Evolutionary conservation across 2,329 filamentous ascomycete genomes (phyloP).

Genomic region (Phaeosphaeriaceae sp.): DNA sequence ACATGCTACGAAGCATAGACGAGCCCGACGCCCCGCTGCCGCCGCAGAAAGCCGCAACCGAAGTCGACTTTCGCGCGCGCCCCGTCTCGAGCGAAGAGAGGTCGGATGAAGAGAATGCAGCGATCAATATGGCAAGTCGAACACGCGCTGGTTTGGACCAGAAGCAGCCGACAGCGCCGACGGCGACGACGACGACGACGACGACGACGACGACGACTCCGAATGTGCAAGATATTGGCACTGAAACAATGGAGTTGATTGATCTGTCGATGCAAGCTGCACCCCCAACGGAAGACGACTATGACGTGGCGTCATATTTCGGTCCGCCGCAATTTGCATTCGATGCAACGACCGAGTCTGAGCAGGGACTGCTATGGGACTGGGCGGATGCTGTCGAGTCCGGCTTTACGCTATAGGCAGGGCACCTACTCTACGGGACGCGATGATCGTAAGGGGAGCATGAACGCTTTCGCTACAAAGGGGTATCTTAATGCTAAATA

Average conservation of each 20-base stretch:
- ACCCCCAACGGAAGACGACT: background rate
- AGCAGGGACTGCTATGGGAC: conserved; percentile 11
- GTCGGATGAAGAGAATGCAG: conserved; percentile 6
- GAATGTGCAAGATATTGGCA: background rate
- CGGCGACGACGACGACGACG: too few species aligned
- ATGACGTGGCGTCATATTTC: conserved; percentile 5
- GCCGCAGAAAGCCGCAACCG: conserved; percentile 6
- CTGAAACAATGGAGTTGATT: background rate
- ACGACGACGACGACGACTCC: too few species aligned
- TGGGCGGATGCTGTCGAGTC: conserved; percentile 16
- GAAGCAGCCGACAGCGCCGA: too few species aligned
- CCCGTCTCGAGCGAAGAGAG: conserved; percentile 1
- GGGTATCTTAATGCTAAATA: too few species aligned
- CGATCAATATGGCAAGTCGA: background rate
- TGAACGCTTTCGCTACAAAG: too few species aligned
- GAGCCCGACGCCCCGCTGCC: conserved; percentile 9
- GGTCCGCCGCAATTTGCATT: conserved; percentile 2
- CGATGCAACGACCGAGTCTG: conserved; percentile 4
- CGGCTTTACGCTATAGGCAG: background rate
- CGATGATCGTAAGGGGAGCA: too few species aligned
- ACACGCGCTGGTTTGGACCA: too few species aligned
- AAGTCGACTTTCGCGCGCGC: conserved; percentile 15
- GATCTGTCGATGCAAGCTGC: background rate
- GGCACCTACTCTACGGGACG: too few species aligned
- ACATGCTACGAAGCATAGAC: conserved; percentile 18